Conservation (phyloP, 257 asterid species). For the Solanum microdontum region DNA sequence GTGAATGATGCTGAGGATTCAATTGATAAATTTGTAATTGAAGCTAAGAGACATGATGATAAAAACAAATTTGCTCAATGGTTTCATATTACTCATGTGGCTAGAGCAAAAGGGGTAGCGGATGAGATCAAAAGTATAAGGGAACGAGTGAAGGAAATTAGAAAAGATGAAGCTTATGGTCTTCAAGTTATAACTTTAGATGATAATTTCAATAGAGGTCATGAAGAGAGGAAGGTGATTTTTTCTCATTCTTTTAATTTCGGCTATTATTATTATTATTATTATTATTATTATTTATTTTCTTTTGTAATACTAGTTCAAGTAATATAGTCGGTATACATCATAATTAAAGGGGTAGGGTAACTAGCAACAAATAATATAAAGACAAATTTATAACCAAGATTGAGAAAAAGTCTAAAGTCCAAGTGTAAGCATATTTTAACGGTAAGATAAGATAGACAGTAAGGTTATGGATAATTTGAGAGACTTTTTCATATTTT, state of each 20-base stretch:
- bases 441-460: neutral
- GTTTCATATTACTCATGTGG: neutral
- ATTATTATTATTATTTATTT: no score
- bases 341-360: neutral
- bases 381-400: no score
- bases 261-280: neutral
- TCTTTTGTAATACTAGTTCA: neutral
- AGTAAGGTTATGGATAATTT: no score
- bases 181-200: neutral
- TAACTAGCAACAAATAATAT: neutral
- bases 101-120: neutral
- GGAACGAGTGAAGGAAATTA: neutral
- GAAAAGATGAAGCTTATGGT: neutral
- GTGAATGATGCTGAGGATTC: slow-evolving; percentile 1
- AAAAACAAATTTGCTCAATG: neutral
- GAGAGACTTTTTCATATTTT: no score
- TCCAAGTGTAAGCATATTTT: neutral
- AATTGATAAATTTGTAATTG: neutral
- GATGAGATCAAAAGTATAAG: neutral
- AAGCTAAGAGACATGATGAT: neutral
- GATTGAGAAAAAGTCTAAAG: neutral
- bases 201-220: neutral
- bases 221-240: neutral
- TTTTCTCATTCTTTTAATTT: neutral
- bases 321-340: neutral